These are phyloP conservation scores for Myxozyma neglecta DNA, from an alignment of 805 yeast species.

Conservation along the genomic window DNA sequence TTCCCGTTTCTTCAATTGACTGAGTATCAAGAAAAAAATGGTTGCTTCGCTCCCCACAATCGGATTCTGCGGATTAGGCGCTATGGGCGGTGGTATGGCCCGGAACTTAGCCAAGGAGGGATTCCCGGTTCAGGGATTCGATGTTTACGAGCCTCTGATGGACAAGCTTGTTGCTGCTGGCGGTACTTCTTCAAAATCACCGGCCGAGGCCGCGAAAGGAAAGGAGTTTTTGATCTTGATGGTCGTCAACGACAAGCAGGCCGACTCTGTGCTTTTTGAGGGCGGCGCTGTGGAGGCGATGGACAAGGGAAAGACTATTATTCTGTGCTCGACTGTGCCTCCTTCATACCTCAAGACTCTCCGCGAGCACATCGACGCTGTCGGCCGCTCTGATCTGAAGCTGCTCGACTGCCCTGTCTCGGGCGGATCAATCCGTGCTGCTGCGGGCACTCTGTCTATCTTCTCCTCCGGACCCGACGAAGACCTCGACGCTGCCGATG, in stretches of 20 bases:
- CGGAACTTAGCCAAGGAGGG: constrained; percentile 18
- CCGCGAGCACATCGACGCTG: constrained; percentile 16
- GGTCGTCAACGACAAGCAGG: constrained; percentile 27
- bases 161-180: constrained; percentile 25
- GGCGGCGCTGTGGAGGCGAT: constrained; percentile 20
- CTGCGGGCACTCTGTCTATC: constrained; percentile 22
- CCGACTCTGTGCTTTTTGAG: constrained; percentile 20
- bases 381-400: constrained; percentile 14
- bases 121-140: constrained; percentile 18
- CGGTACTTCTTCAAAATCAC: constrained; percentile 18
- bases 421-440: constrained; percentile 27
- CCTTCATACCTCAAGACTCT: constrained; percentile 15
- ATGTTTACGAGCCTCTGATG: constrained; percentile 17
- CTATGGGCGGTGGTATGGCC: constrained; percentile 31
- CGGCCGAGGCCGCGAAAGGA: constrained; percentile 22
- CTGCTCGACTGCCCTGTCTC: constrained; percentile 27
- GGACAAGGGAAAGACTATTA: constrained; percentile 14
- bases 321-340: constrained; percentile 24
- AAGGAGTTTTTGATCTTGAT: constrained; percentile 23
- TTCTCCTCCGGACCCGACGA: constrained; percentile 25
- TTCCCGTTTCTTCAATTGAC: not conserved
- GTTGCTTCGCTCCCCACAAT: constrained; percentile 12
- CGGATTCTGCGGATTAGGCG: constrained; percentile 29
- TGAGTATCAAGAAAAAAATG: not conserved
- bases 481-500: constrained; percentile 17